A percentile compares a stretch with the other conserved stretches of the same genome.
Conservation (phyloP, 345 rosid species). For the Melastoma malabathricum region DNA sequence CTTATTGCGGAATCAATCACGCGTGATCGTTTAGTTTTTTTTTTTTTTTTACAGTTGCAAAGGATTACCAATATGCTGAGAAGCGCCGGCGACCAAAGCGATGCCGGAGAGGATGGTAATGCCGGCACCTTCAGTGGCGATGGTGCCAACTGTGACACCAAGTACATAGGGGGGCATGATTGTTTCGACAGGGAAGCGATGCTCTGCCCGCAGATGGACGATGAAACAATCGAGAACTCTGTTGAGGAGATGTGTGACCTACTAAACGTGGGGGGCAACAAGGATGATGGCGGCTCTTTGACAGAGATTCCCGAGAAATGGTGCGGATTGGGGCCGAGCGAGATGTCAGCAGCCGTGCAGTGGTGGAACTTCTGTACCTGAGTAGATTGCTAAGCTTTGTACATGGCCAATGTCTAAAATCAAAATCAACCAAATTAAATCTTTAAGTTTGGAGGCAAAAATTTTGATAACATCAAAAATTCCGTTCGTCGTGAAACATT, state of each 20-base stretch:
- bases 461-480: too few relatives aligned
- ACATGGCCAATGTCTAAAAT: too few relatives aligned
- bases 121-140: too few relatives aligned
- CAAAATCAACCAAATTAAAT: too few relatives aligned
- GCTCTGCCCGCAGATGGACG: constrained; percentile 3
- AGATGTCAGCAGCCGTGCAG: constrained; percentile 15
- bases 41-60: constrained; percentile 33
- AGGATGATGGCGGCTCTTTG: constrained; percentile 22
- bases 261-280: constrained; percentile 17
- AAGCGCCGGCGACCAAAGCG: constrained; percentile 9
- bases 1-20: neutral
- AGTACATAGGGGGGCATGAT: constrained; percentile 6
- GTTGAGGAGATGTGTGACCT: constrained; percentile 16
- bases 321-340: constrained; percentile 23
- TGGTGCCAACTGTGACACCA: constrained; percentile 20
- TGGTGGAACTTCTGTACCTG: constrained; percentile 51
- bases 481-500: too few relatives aligned
- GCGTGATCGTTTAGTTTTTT: neutral
- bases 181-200: constrained; percentile 7
- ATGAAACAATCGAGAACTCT: constrained; percentile 12
- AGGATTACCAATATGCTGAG: constrained; percentile 27
- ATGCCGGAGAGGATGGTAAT: constrained; percentile 15
- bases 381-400: neutral
- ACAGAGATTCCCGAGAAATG: constrained; percentile 27
- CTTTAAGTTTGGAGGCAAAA: too few relatives aligned